Evolutionary conservation across 495 filamentous ascomycete genomes (phyloP).

Genomic region (Lasiosphaeriaceae sp.): DNA sequence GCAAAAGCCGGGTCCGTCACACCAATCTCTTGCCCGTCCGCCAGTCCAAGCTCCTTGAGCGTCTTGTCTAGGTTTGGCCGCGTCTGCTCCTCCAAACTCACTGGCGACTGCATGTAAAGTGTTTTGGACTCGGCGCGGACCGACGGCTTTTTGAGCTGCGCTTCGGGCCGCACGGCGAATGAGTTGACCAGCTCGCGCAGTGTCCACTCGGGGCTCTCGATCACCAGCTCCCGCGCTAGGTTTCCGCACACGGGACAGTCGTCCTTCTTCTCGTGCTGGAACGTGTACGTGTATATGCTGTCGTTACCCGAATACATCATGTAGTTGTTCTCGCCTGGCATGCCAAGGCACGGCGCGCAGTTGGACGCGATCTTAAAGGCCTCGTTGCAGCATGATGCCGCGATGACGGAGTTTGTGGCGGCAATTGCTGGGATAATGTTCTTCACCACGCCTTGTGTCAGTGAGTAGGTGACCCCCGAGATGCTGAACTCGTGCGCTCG

Average conservation of each 20-base stretch:
- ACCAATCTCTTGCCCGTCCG: slow-evolving; percentile 55
- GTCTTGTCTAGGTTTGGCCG: slow-evolving; percentile 76
- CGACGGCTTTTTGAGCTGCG: slow-evolving; percentile 86
- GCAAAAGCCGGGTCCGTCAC: slow-evolving; percentile 80
- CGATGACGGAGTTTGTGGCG: slow-evolving; percentile 94
- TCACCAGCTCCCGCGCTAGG: slow-evolving; percentile 64
- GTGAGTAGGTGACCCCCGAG: slow-evolving; percentile 86
- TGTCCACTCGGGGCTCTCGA: slow-evolving; percentile 63
- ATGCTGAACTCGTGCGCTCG: slow-evolving; percentile 90
- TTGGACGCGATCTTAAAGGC: slow-evolving; percentile 88
- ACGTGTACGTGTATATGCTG: slow-evolving; percentile 93
- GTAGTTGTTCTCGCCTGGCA: slow-evolving; percentile 71
- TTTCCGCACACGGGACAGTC: slow-evolving; percentile 96
- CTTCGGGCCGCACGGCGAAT: slow-evolving; percentile 75
- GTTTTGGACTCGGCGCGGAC: slow-evolving; percentile 76
- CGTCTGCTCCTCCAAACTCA: slow-evolving; percentile 75
- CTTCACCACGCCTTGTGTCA: slow-evolving; percentile 97
- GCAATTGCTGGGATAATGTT: slow-evolving; percentile 99
- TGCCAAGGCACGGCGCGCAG: slow-evolving; percentile 68
- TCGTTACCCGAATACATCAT: slow-evolving; percentile 99
- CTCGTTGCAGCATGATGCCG: slow-evolving; percentile 92
- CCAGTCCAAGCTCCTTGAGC: slow-evolving; percentile 47
- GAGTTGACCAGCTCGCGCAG: slow-evolving; percentile 83
- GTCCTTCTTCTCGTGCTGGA: slow-evolving; percentile 82
- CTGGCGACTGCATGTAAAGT: slow-evolving; percentile 83